Evolutionary conservation across 1,284 basidiomycete genomes (phyloP), one percentile per base, ranked within the genome.

Genomic region (Sporisorium graminicola): DNA sequence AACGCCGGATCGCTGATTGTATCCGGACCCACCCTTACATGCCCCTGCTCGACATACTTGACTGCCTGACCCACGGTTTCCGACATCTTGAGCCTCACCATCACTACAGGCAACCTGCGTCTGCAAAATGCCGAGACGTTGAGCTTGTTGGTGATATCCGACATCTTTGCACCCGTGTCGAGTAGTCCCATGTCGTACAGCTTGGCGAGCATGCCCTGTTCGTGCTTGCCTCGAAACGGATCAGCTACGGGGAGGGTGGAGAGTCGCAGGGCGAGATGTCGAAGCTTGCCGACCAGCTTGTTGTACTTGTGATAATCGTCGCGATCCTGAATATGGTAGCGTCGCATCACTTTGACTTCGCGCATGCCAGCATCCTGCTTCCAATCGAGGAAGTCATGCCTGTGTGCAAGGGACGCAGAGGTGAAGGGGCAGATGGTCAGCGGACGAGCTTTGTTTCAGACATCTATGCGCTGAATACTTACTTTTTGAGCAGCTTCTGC

Each of bases 231-330:
- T 24, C 97, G 90, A 87, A 94, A 95, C 2, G 95, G 93, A 86
- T 99, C 96, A 74, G 94, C 90, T 0, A 94, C 89, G 0, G 96
- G 94, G 8, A 99, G 90, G 37, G 94, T 89, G 42, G 95, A 92
- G 65, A 98, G 86, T 24, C 94, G 91, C 86, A 98, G 94, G 1
- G 94, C 92, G 82, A 93, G 91, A 16, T 92, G 91, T 46, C 94
- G 91, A 46, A 98, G 88, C 10, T 92, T 90, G 47, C 97, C 97
- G 77, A 93, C 95, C 22, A 99, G 89, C 86, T 93, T 94, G 89
- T 99, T 99, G 89, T 99, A 94, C 91, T 95, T 95, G 89, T 94
- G 92, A 86, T 99, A 98, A 87, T 99, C 95, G 73, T 98, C 95
- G 22, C 86, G 78, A 53, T 70, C 67, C 90, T 85, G 83, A 31